phyloP scores from a whole-genome alignment of 306 rosid species.

The Begonia fuchsioides region DNA sequence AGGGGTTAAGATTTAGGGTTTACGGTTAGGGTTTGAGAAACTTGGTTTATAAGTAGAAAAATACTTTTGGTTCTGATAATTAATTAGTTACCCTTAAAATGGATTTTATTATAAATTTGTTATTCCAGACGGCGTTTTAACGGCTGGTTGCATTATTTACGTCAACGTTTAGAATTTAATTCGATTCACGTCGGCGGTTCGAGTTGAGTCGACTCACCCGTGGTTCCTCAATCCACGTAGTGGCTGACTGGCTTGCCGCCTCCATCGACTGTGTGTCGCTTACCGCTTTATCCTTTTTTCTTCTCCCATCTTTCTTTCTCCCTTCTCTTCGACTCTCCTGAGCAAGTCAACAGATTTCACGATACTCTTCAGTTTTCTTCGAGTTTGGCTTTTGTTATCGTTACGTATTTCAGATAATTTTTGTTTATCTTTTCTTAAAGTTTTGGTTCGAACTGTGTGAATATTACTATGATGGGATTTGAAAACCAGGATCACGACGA shows the following conservation, averaged over 20 bases:
- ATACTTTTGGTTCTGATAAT: too few species aligned
- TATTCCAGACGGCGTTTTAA: too few species aligned
- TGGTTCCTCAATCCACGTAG: neutral
- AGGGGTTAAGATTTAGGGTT: too few species aligned
- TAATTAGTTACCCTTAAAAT: too few species aligned
- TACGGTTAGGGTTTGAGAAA: too few species aligned
- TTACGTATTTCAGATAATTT: neutral
- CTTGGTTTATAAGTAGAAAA: too few species aligned
- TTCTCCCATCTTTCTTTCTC: too few species aligned
- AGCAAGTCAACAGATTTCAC: too few species aligned
- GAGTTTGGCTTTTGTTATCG: neutral
- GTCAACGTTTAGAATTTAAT: neutral
- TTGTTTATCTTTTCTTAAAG: neutral
- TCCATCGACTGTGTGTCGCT: neutral
- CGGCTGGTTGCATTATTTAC: too few species aligned
- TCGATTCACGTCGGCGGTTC: neutral
- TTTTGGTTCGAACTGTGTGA: neutral
- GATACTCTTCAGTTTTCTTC: neutral
- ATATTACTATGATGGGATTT: conserved; percentile 19
- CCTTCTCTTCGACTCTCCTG: neutral
- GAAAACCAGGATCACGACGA: conserved; percentile 10
- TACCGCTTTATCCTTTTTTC: neutral
- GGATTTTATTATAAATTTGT: too few species aligned
- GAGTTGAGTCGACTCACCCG: neutral
- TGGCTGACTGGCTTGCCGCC: conserved; percentile 1